Evolutionary conservation across 345 rosid genomes (phyloP).

Genomic region (Geranium brycei): DNA sequence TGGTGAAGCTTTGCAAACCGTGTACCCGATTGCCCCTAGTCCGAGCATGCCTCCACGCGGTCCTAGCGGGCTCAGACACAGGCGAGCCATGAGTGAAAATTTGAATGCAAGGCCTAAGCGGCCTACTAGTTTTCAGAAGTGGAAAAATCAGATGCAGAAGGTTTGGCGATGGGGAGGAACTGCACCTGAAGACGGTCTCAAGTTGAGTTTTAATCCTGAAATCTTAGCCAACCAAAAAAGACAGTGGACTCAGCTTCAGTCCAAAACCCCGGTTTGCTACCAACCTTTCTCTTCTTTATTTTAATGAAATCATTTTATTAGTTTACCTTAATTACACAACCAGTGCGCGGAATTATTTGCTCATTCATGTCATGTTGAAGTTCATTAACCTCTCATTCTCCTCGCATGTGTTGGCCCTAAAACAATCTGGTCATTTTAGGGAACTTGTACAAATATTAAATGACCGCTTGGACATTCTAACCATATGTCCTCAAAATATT

Average conservation of each 20-base stretch:
- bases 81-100: constrained; percentile 50
- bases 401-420: too few species aligned
- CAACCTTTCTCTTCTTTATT: neutral
- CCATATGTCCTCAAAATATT: too few species aligned
- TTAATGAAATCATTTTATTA: constrained; percentile 1
- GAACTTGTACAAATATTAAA: too few species aligned
- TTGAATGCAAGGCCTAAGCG: constrained; percentile 19
- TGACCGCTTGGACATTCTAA: too few species aligned
- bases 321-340: neutral
- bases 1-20: constrained; percentile 31
- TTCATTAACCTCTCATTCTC: too few species aligned
- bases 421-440: too few species aligned
- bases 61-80: constrained; percentile 18
- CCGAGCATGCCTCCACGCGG: constrained; percentile 1
- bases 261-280: constrained; percentile 52
- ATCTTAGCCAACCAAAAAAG: constrained; percentile 89
- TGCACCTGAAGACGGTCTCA: constrained; percentile 29
- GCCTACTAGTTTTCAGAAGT: constrained; percentile 40
- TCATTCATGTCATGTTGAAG: too few species aligned
- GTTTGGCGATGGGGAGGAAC: constrained; percentile 74
- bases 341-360: neutral
- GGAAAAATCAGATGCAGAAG: constrained; percentile 69
- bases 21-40: constrained; percentile 9
- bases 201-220: constrained; percentile 73
- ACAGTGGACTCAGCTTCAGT: constrained; percentile 91